Evolutionary conservation across 129 eudicot genomes (phyloP).

Genomic region (Kitagawia praeruptora): DNA sequence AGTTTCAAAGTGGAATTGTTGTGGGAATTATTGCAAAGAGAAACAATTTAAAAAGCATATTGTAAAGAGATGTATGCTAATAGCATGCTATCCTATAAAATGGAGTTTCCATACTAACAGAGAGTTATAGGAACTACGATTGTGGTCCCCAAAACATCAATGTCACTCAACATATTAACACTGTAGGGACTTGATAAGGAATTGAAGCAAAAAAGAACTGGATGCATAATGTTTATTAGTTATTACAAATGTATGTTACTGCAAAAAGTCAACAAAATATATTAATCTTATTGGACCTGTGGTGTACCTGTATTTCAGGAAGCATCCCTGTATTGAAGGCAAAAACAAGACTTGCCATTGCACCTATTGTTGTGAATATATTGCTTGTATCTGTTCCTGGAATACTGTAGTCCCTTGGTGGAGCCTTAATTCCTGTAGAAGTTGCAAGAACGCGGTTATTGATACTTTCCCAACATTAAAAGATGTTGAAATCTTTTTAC

Average conservation of each 20-base stretch:
- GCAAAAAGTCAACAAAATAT: not conserved
- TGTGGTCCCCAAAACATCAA: not conserved
- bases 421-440: constrained; percentile 53
- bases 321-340: constrained; percentile 97
- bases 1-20: not conserved
- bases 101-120: not conserved
- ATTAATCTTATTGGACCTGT: not conserved
- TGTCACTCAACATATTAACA: not conserved
- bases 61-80: not conserved
- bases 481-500: not conserved
- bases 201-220: not conserved
- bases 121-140: not conserved
- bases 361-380: constrained; percentile 74
- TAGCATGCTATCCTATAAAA: not conserved
- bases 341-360: constrained; percentile 81
- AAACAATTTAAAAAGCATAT: not conserved
- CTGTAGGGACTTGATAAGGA: not conserved
- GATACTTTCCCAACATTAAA: not conserved
- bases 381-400: constrained; percentile 42
- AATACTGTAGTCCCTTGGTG: constrained; percentile 68
- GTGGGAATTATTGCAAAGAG: not conserved
- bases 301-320: constrained; percentile 85
- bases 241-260: not conserved
- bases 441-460: not conserved
- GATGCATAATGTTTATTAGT: not conserved